Evolutionary conservation across 1,139 yeast genomes (phyloP), one percentile per base, ranked within the genome.

Genomic region (Yamadazyma taylorii): DNA sequence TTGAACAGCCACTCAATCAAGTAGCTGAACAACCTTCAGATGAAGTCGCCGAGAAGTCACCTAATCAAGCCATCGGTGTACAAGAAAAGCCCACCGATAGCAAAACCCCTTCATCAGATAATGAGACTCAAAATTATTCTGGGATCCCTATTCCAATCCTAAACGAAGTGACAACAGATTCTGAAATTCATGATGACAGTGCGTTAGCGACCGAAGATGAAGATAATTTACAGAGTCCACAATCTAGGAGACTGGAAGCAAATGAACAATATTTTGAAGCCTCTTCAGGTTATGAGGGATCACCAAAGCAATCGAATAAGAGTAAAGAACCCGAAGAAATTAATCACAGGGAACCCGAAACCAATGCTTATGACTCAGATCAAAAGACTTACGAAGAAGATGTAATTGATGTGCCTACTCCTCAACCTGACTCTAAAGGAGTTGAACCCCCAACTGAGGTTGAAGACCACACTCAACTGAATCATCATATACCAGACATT

Each of bases 101-200:
- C 15, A n/a, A n/a, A n/a, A n/a, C n/a, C n/a, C n/a, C n/a, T n/a
- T n/a, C n/a, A n/a, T n/a, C n/a, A n/a, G n/a, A n/a, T n/a, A n/a
- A 24, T 4, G 22, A 17, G 4, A 15, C 17, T 6, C 21, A 16
- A 10, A 27, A 19, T 6, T 27, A 27, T 16, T 27, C 30, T 27
- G 30, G 30, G 10, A 47, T 50, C 17, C 45, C 47, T 11, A 37
- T 27, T 11, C 55, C 55, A 3, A 31, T 40, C 5, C 42, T 51
- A 24, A 43, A 44, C 30, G 53, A 51, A 8, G 31, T 49, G 11
- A 29, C 12, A 4, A 34, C 41, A 6, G 53, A 50, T n/a, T 30
- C 42, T 22, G 46, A 34, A 12, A 28, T 34, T 14, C 14, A 25
- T 5, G 48, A 43, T 12, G 48, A 40, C 16, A 39, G 41, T 32